Evolutionary conservation across 305 asterid species (phyloP).

Genomic region (Solanum hybrid): DNA sequence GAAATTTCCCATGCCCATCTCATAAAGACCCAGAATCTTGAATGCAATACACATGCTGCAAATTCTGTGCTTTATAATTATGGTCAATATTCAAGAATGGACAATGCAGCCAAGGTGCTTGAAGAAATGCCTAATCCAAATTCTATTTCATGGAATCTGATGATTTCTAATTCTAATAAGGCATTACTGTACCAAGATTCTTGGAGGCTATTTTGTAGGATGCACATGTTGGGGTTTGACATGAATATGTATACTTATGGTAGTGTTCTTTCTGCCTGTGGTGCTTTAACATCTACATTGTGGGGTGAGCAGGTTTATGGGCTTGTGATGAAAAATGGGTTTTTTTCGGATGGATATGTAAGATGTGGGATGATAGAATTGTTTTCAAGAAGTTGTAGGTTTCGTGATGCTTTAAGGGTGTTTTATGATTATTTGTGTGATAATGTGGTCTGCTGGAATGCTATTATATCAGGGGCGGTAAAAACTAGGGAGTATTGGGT

Average conservation of each 20-base stretch:
- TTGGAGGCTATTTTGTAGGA: constrained; percentile 46
- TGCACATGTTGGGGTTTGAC: constrained; percentile 34
- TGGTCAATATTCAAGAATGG: constrained; percentile 29
- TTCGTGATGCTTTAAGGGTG: constrained; percentile 50
- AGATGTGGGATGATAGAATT: constrained; percentile 65
- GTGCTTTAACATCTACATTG: constrained; percentile 24
- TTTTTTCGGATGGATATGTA: constrained; percentile 40
- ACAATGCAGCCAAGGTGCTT: constrained; percentile 48
- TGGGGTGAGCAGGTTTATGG: constrained; percentile 55
- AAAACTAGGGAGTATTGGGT: constrained; percentile 34
- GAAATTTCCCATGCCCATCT: constrained; percentile 33
- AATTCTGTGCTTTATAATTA: constrained; percentile 42
- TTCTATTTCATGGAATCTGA: constrained; percentile 51
- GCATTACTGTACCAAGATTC: constrained; percentile 35
- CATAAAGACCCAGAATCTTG: constrained; percentile 21
- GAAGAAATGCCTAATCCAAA: constrained; percentile 48
- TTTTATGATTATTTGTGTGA: constrained; percentile 44
- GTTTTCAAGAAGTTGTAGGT: constrained; percentile 29
- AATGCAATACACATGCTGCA: constrained; percentile 20
- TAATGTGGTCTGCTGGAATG: constrained; percentile 78
- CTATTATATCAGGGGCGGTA: constrained; percentile 71
- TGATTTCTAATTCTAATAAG: constrained; percentile 51
- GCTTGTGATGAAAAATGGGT: constrained; percentile 55
- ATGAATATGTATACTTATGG: constrained; percentile 57
- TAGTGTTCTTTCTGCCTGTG: constrained; percentile 53